phyloP scores from a whole-genome alignment of 495 filamentous ascomycete species.

The Clavariopsis aquatica region DNA sequence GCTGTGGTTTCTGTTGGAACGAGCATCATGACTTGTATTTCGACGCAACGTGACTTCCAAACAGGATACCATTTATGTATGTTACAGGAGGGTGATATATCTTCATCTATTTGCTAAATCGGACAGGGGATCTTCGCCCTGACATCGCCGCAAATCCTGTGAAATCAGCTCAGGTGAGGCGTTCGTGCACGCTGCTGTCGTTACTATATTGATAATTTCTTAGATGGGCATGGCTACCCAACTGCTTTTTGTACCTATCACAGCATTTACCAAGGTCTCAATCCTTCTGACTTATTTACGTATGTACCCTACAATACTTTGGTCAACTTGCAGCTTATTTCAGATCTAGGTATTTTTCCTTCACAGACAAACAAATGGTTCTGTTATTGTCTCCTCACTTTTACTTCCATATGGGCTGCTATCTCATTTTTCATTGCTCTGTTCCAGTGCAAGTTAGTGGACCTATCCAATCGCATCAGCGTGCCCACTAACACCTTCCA shows the following conservation, averaged over 20 bases:
- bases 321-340: neutral
- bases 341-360: constrained; percentile 14
- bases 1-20: constrained; percentile 6
- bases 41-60: neutral
- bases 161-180: constrained; percentile 3
- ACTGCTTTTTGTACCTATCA: constrained; percentile 17
- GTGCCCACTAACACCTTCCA: neutral
- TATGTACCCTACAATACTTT: neutral
- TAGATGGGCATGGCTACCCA: constrained; percentile 25
- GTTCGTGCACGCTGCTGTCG: neutral
- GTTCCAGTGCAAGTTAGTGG: constrained; percentile 25
- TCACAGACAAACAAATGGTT: constrained; percentile 16
- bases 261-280: constrained; percentile 24
- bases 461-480: too few relatives aligned
- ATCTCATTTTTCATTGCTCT: constrained; percentile 7
- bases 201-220: neutral
- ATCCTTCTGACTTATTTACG: constrained; percentile 29
- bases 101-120: neutral
- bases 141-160: constrained; percentile 11
- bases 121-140: constrained; percentile 11
- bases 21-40: constrained; percentile 16
- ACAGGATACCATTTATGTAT: constrained; percentile 18
- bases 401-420: constrained; percentile 4
- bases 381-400: constrained; percentile 11
- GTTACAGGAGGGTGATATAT: neutral